A percentile compares a stretch with the other conserved stretches of the same genome.
phyloP scores from a whole-genome alignment of 352 stramenopile genomes.

The Peronospora farinosa region DNA sequence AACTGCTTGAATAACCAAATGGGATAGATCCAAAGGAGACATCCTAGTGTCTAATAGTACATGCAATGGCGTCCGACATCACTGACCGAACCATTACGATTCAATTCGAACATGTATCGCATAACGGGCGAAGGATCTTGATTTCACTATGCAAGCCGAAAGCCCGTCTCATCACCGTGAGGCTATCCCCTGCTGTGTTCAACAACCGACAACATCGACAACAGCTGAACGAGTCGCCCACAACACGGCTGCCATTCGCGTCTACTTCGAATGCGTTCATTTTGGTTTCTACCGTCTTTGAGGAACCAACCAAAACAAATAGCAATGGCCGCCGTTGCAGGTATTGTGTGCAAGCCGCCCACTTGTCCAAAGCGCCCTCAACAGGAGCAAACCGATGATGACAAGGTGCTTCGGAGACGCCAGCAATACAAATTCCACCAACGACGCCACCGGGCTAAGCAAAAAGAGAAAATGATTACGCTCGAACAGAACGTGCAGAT shows the following conservation, averaged over 20 bases:
- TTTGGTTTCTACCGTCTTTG: not conserved
- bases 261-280: not conserved
- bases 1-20: too few species aligned
- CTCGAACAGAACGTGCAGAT: constrained; percentile 38
- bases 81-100: not conserved
- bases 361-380: constrained; percentile 4
- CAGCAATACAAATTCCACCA: constrained; percentile 70
- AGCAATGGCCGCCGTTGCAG: constrained; percentile 16
- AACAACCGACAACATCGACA: not conserved
- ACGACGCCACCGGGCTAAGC: constrained; percentile 55
- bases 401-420: constrained; percentile 41
- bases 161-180: not conserved
- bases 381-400: constrained; percentile 21
- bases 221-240: not conserved
- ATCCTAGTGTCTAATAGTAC: too few species aligned
- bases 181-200: not conserved
- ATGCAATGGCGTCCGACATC: not conserved
- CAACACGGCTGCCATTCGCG: not conserved
- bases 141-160: not conserved
- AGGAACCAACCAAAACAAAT: not conserved
- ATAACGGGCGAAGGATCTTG: not conserved
- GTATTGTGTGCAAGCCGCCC: constrained; percentile 9
- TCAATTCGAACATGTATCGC: not conserved
- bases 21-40: too few species aligned
- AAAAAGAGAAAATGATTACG: constrained; percentile 41